Conservation (phyloP, 768 basidiomycete species). For the Mycena venus region DNA sequence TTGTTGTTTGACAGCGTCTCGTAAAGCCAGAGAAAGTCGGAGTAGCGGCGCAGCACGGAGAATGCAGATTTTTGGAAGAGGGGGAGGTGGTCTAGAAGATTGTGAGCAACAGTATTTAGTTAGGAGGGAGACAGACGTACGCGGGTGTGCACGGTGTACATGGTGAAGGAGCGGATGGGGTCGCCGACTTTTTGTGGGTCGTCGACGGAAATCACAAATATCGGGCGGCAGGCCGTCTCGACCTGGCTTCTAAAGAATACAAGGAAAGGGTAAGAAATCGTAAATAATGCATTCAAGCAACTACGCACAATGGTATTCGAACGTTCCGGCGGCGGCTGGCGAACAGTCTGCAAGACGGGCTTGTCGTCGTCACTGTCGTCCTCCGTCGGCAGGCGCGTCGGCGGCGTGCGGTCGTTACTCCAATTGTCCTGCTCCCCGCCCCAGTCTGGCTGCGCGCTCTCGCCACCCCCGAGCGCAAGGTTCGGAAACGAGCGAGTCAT, state of each 20-base stretch:
- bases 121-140: slow-evolving; percentile 55
- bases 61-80: slow-evolving; percentile 86
- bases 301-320: slow-evolving; percentile 24
- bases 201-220: slow-evolving; percentile 91
- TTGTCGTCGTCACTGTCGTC: slow-evolving; percentile 80
- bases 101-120: slow-evolving; percentile 1
- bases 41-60: slow-evolving; percentile 96
- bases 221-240: slow-evolving; percentile 70
- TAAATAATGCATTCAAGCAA: slow-evolving; percentile 1
- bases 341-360: slow-evolving; percentile 67
- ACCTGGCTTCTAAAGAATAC: slow-evolving; percentile 39
- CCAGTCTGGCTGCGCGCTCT: slow-evolving; percentile 63
- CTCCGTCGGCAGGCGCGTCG: slow-evolving; percentile 47
- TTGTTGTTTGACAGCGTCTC: slow-evolving; percentile 91
- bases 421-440: slow-evolving; percentile 61
- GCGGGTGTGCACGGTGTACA: slow-evolving; percentile 95
- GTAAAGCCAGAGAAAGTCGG: slow-evolving; percentile 97
- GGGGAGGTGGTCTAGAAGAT: slow-evolving; percentile 80
- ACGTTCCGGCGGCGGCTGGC: slow-evolving; percentile 25
- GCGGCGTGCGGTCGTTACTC: slow-evolving; percentile 47
- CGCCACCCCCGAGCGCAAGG: slow-evolving; percentile 62
- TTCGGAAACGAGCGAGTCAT: slow-evolving; percentile 41
- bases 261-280: background rate
- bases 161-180: slow-evolving; percentile 92
- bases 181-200: slow-evolving; percentile 99